phyloP scores from a whole-genome alignment of 108 stramenopile species.

The Skeletonema marinoi region DNA sequence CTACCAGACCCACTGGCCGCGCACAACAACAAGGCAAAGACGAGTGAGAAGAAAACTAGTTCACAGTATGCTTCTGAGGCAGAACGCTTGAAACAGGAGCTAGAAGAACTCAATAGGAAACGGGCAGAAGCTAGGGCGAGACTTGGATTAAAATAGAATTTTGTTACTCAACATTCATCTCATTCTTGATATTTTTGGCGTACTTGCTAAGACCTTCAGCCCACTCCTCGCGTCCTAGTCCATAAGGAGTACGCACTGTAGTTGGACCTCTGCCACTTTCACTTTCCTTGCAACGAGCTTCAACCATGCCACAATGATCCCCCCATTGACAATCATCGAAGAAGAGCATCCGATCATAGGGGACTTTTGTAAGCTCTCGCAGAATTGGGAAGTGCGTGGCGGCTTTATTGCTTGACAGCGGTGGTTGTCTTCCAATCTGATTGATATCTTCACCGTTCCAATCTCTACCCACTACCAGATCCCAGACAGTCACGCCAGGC shows the following conservation, averaged over 20 bases:
- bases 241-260: conserved; percentile 68
- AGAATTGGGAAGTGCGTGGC: conserved; percentile 89
- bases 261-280: conserved; percentile 58
- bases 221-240: conserved; percentile 70
- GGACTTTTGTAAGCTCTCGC: conserved; percentile 74
- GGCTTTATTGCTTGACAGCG: conserved; percentile 75
- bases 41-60: conserved; percentile 14
- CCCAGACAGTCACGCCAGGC: conserved; percentile 84
- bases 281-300: conserved; percentile 61
- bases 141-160: background rate
- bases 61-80: conserved; percentile 28
- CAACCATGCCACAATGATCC: conserved; percentile 88
- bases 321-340: conserved; percentile 94
- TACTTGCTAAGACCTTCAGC: conserved; percentile 64
- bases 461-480: conserved; percentile 70
- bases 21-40: conserved; percentile 38
- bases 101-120: conserved; percentile 51
- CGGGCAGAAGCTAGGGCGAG: conserved; percentile 22
- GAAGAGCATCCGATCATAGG: conserved; percentile 92
- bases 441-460: conserved; percentile 80
- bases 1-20: conserved; percentile 46
- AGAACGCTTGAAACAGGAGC: conserved; percentile 48
- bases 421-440: conserved; percentile 89
- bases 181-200: conserved; percentile 21
- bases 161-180: conserved; percentile 1